phyloP scores from a whole-genome alignment of 768 basidiomycete species.

The Mycena belliarum region DNA sequence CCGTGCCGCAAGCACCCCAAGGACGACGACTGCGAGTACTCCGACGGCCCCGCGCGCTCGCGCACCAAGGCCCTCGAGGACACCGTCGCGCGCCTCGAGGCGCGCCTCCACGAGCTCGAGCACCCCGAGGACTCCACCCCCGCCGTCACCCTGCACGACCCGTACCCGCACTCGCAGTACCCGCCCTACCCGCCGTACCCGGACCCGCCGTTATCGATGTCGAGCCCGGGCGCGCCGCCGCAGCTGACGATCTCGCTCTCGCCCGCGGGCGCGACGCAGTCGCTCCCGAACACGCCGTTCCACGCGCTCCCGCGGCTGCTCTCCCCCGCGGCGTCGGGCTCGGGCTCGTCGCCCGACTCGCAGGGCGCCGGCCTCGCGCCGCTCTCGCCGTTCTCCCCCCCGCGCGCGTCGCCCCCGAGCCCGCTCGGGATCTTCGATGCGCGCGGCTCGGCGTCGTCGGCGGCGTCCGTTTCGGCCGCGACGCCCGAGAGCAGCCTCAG shows the following conservation, averaged over 20 bases:
- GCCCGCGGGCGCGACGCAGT: background rate
- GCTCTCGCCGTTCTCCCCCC: constrained; percentile 46
- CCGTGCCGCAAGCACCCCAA: constrained; percentile 62
- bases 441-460: background rate
- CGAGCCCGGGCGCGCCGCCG: constrained; percentile 1
- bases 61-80: constrained; percentile 53
- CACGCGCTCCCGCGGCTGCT: background rate
- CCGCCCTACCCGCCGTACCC: constrained; percentile 16
- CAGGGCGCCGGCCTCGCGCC: background rate
- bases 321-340: no score
- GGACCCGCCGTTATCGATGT: background rate
- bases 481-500: no score
- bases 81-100: constrained; percentile 38
- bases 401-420: constrained; percentile 23
- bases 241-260: background rate
- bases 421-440: constrained; percentile 16
- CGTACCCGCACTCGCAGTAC: constrained; percentile 5
- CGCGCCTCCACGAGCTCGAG: constrained; percentile 40
- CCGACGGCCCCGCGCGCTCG: constrained; percentile 53
- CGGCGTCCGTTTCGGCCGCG: no score
- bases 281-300: constrained; percentile 2
- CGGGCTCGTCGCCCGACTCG: constrained; percentile 19
- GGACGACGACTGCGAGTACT: constrained; percentile 71
- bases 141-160: constrained; percentile 21
- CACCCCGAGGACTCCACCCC: constrained; percentile 28